Conservation (phyloP, 2,329 filamentous ascomycete genomes). For the Scytalidium lignicola region DNA sequence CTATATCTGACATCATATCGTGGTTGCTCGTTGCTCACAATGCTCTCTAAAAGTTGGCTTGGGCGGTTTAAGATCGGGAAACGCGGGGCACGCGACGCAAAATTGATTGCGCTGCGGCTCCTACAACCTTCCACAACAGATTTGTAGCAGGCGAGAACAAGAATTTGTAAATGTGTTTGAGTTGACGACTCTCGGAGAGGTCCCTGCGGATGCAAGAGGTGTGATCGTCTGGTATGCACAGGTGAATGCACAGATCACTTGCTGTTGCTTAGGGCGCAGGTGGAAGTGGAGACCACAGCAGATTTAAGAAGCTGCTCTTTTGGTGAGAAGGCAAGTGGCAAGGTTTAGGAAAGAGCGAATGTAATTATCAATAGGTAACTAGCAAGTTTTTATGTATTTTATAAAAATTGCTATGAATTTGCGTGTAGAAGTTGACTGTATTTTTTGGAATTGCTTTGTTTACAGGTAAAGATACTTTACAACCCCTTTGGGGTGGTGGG, state of each 20-base stretch:
- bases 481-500: no score
- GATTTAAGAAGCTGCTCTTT: background rate
- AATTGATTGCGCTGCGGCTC: conserved; percentile 8
- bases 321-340: background rate
- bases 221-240: background rate
- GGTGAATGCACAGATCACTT: background rate
- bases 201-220: background rate
- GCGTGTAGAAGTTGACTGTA: background rate
- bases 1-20: conserved; percentile 33
- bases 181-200: background rate
- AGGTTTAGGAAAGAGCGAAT: background rate
- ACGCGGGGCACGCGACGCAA: conserved; percentile 11
- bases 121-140: background rate
- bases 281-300: background rate
- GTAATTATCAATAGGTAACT: background rate
- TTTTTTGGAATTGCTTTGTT: background rate
- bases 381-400: background rate
- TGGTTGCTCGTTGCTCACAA: background rate
- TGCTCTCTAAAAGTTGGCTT: background rate
- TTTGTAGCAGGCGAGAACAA: background rate
- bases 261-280: background rate
- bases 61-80: background rate
- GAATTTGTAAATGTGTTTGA: background rate
- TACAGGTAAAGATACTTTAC: background rate
- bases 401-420: background rate